These are phyloP conservation scores for Alternaria sp. DNA, from an alignment of 2,329 filamentous ascomycete species.

Conservation along the genomic window DNA sequence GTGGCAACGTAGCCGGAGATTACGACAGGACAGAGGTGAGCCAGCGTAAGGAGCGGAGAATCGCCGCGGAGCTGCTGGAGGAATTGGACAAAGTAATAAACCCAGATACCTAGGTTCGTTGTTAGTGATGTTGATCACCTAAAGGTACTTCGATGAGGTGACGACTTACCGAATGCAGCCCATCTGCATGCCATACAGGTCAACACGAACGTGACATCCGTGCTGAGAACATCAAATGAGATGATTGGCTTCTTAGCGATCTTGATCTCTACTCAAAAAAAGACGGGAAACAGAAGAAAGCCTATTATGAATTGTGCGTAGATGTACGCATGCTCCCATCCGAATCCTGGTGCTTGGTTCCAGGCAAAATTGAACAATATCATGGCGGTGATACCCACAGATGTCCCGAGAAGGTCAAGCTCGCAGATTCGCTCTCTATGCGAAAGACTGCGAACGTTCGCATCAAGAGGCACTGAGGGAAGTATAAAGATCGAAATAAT, in stretches of 20 bases:
- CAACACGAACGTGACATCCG: constrained; percentile 64
- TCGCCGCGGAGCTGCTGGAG: constrained; percentile 34
- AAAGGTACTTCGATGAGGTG: background rate
- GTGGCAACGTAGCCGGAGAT: constrained; percentile 46
- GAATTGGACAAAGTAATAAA: constrained; percentile 48
- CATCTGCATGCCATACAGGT: constrained; percentile 59
- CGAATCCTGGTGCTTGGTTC: constrained; percentile 69
- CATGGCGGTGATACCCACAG: constrained; percentile 63
- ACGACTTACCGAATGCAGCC: constrained; percentile 44
- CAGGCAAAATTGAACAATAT: constrained; percentile 71
- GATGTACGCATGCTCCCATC: constrained; percentile 67
- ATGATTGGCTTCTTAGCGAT: constrained; percentile 63
- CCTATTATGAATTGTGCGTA: constrained; percentile 67
- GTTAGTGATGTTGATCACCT: background rate
- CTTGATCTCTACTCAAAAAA: constrained; percentile 62
- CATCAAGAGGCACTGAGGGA: constrained; percentile 44
- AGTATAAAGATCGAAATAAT: constrained; percentile 53
- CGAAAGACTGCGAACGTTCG: constrained; percentile 22
- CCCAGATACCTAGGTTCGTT: constrained; percentile 32
- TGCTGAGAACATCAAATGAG: constrained; percentile 62
- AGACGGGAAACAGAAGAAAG: constrained; percentile 61
- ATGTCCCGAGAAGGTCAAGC: constrained; percentile 57
- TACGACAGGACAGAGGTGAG: constrained; percentile 38
- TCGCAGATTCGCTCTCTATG: constrained; percentile 40
- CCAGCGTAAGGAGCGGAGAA: constrained; percentile 41